Evolutionary conservation across 2,329 filamentous ascomycete genomes (phyloP).

Genomic region (Trichophaea hybrida): DNA sequence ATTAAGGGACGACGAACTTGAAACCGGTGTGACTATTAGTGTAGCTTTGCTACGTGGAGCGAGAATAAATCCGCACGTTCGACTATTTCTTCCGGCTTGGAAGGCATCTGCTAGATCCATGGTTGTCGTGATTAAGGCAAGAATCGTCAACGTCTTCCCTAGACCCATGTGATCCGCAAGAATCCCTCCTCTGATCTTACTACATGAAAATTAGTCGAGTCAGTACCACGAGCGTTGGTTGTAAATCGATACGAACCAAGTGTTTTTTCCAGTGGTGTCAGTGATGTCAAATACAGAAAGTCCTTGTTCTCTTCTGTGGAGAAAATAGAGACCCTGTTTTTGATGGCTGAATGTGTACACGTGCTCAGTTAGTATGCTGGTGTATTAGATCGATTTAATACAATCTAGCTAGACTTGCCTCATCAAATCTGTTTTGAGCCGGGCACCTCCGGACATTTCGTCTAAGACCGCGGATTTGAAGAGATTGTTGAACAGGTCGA

Average conservation of each 20-base stretch:
- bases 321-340: slow-evolving; percentile 31
- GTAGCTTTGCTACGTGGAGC: slow-evolving; percentile 4
- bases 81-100: neutral
- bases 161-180: slow-evolving; percentile 26
- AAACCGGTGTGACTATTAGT: slow-evolving; percentile 8
- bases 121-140: slow-evolving; percentile 4
- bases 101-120: slow-evolving; percentile 3
- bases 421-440: slow-evolving; percentile 25
- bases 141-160: slow-evolving; percentile 22
- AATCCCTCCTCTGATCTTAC: slow-evolving; percentile 29
- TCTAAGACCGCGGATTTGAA: slow-evolving; percentile 18
- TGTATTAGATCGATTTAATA: neutral
- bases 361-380: slow-evolving; percentile 21
- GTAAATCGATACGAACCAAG: slow-evolving; percentile 20
- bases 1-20: slow-evolving; percentile 4
- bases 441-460: slow-evolving; percentile 19
- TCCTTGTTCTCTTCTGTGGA: slow-evolving; percentile 31
- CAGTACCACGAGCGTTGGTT: no score
- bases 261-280: neutral
- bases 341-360: slow-evolving; percentile 28
- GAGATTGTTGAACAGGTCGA: slow-evolving; percentile 6
- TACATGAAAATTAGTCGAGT: slow-evolving; percentile 24
- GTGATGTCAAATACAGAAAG: neutral
- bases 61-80: neutral
- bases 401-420: slow-evolving; percentile 18